Base-by-base conservation (phyloP, 371 early-diverging fungal species). In the Mortierella sp. region DNA sequence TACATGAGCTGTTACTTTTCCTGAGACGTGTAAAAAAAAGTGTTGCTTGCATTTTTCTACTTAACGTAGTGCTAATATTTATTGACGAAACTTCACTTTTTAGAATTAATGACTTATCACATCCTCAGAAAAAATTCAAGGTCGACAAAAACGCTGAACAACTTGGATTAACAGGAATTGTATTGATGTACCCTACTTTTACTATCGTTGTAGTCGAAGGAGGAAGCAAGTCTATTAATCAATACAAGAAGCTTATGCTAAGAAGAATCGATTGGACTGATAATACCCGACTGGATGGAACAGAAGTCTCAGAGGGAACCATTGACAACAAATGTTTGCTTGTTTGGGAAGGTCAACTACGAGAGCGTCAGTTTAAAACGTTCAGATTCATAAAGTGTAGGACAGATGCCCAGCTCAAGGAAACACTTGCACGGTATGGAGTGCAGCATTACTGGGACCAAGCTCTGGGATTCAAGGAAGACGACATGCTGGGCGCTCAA, bases 231-330 rank as follows among this genome's bases (percentile, higher is more conserved):
- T 89, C 90, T 15, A 89, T 98, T 74, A 93, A 93, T 66, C 90
- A 92, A 23, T 99, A 96, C 88, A 98, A 96, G 79, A 95, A 96
- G 75, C 86, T 99, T 26, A 95, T 99, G 98, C 84, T 97, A n/a
- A 85, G 95, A 32, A 90, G 99, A 34, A 98, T 99, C 71, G 92
- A 97, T 71, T 99, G 99, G 99, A 85, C 89, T 22, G 91, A 92
- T 60, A 89, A 87, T 29, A 85, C 84, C 32, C 68, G 76, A 28
- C 62, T 66, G 7, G 75, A 83, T 0, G 86, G 83, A 34, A 73
- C 82, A 8, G 83, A 77, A 5, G 82, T 67, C 0, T 71, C 68
- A 4, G 83, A 76, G 28, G 83, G 83, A 7, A 85, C 85, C 5
- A 84, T 85, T 22, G 89, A 89, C 37, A 96, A 97, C 83, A 87